Evolutionary conservation across 2,329 filamentous ascomycete species (phyloP).

Genomic region (Paecilomyces formosus): DNA sequence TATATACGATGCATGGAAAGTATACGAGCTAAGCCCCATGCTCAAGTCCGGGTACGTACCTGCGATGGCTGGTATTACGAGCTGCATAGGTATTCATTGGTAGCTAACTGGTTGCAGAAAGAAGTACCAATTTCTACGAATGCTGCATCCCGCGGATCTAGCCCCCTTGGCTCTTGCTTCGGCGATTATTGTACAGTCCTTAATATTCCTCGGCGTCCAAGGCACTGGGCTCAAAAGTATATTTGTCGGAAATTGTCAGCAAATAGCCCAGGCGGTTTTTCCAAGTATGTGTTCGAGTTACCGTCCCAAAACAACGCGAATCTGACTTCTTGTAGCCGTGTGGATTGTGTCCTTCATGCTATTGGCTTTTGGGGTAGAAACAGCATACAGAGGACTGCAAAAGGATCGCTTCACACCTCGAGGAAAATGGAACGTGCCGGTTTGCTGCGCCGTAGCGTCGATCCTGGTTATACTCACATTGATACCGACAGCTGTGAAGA

Average conservation of each 20-base stretch:
- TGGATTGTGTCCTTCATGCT: slow-evolving; percentile 18
- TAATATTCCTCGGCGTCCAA: slow-evolving; percentile 9
- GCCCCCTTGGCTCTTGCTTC: slow-evolving; percentile 8
- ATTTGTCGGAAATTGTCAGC: slow-evolving; percentile 2
- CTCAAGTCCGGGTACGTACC: slow-evolving; percentile 3
- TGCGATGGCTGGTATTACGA: background rate
- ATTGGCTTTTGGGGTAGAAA: slow-evolving; percentile 15
- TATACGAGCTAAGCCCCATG: slow-evolving; percentile 1
- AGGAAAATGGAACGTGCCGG: slow-evolving; percentile 8
- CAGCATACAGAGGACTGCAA: slow-evolving; percentile 11
- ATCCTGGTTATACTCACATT: slow-evolving; percentile 12
- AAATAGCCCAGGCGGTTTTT: slow-evolving; percentile 15
- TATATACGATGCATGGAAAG: slow-evolving; percentile 6
- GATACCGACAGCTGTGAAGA: slow-evolving; percentile 13
- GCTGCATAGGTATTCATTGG: background rate
- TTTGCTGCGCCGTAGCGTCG: slow-evolving; percentile 10
- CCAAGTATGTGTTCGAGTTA: slow-evolving; percentile 8
- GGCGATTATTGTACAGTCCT: slow-evolving; percentile 10
- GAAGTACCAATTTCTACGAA: slow-evolving; percentile 3
- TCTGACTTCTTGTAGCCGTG: slow-evolving; percentile 10
- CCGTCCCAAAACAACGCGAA: background rate
- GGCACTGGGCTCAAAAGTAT: slow-evolving; percentile 5
- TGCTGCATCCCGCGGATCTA: slow-evolving; percentile 11
- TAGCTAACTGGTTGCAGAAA: slow-evolving; percentile 3
- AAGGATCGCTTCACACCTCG: slow-evolving; percentile 8